Evolutionary conservation across 306 rosid genomes (phyloP), one percentile per base, ranked within the genome.

Genomic region (Gillenia trifoliata): DNA sequence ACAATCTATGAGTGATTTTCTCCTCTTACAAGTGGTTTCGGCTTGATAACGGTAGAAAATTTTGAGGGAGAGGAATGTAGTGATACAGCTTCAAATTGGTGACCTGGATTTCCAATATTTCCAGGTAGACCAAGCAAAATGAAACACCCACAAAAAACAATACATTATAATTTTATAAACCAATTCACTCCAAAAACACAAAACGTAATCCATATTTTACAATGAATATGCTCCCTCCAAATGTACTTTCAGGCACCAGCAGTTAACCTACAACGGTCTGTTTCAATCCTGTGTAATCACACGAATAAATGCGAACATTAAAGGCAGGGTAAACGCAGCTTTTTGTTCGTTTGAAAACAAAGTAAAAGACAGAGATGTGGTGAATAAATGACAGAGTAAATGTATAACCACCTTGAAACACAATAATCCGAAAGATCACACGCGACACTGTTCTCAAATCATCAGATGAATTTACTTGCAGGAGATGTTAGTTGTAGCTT

Each of bases 401-500:
- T n/a, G n/a, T n/a, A n/a, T n/a, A n/a, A n/a, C n/a, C n/a, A n/a
- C n/a, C 52, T 45, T 6, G 6, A 45, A 45, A 45, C 52, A 4
- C 7, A 43, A 45, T 45, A 45, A 45, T 45, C 50, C 0, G 19
- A 1, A 45, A 45, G 50, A 45, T 45, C 52, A 45, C 19, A 13
- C 20, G 20, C 13, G 52, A 45, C 17, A 45, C 3, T 45, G 6
- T 15, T 7, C 40, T 16, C 8, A 29, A 29, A 61, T 40, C 15
- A 22, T 40, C 52, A 23, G 11, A 66, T 20, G 23, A 47, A 64
- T 40, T 25, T 38, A 45, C 20, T 45, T 11, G 20, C 19, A 16
- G 19, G 38, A 62, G 38, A 25, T n/a, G 34, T 47, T 72, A 9
- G 69, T 31, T 65, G 68, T 54, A 76, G 80, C 85, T 85, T 82